Evolutionary conservation across 179 eudicot genomes (phyloP).

Genomic region (Silene coronaria): DNA sequence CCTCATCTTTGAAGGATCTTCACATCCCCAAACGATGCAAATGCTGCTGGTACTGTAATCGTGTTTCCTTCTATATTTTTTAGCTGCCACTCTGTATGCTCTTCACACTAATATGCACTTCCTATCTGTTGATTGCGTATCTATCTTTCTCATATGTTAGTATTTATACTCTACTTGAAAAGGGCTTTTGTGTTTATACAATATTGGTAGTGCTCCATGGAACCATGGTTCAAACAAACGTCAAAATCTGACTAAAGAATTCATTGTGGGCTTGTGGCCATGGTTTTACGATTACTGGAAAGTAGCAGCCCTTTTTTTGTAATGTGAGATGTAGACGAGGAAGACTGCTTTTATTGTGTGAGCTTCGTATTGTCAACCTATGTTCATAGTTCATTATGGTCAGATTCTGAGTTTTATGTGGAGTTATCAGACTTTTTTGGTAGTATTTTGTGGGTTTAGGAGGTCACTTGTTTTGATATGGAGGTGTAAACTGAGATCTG

Average conservation of each 20-base stretch:
- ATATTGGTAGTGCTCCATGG: not conserved
- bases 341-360: not conserved
- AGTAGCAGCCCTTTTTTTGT: not conserved
- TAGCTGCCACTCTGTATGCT: not conserved
- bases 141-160: slow-evolving; percentile 12
- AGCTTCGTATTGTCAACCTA: not conserved
- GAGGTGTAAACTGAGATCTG: not conserved
- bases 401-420: not conserved
- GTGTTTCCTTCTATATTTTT: slow-evolving; percentile 8
- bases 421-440: not conserved
- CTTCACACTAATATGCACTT: slow-evolving; percentile 7
- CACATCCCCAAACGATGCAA: slow-evolving; percentile 90
- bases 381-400: not conserved
- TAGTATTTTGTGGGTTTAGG: not conserved
- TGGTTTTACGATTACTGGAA: not conserved
- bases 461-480: not conserved
- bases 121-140: not conserved
- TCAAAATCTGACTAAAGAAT: not conserved
- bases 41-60: slow-evolving; percentile 64
- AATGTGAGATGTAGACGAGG: not conserved
- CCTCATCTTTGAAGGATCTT: slow-evolving; percentile 91
- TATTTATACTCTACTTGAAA: not conserved
- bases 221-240: not conserved
- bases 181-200: not conserved
- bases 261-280: not conserved